Evolutionary conservation across 1,284 basidiomycete species (phyloP).

Genomic region (Wolfiporia cocos): DNA sequence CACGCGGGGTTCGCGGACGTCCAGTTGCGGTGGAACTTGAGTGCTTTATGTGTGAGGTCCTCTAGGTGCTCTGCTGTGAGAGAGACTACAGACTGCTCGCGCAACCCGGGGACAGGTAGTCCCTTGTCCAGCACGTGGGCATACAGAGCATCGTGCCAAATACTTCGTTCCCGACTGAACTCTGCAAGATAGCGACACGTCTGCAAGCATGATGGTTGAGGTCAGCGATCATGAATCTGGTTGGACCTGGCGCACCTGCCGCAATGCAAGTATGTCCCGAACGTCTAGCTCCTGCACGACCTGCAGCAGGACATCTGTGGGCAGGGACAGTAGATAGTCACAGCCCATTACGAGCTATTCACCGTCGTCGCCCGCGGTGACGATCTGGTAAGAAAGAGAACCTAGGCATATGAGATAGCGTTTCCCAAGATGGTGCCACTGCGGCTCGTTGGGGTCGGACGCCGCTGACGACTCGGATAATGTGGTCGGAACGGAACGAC

Average conservation of each 20-base stretch:
- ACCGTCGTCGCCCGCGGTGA: too few relatives aligned
- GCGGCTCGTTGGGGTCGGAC: too few relatives aligned
- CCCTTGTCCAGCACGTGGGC: conserved; percentile 33
- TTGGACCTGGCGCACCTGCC: conserved; percentile 8
- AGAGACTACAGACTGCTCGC: conserved; percentile 20
- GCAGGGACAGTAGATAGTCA: too few relatives aligned
- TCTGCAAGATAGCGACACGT: conserved; percentile 38
- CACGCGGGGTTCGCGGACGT: conserved; percentile 31
- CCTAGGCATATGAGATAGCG: too few relatives aligned
- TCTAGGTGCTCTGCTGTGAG: conserved; percentile 41
- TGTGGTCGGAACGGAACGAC: too few relatives aligned
- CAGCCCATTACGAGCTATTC: too few relatives aligned
- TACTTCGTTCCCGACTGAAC: conserved; percentile 37
- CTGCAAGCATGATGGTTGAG: conserved; percentile 27
- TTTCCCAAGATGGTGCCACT: too few relatives aligned
- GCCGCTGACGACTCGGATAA: too few relatives aligned
- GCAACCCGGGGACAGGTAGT: conserved; percentile 40
- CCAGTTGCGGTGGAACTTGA: conserved; percentile 43
- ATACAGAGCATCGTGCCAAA: conserved; percentile 45
- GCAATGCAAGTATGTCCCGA: conserved; percentile 10
- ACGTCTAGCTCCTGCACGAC: conserved; percentile 10
- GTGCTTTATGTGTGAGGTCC: conserved; percentile 28
- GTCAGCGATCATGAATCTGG: neutral
- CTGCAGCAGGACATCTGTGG: conserved; percentile 14
- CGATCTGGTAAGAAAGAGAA: too few relatives aligned